Evolutionary conservation across 179 eudicot species (phyloP).

Genomic region (Corrigiola litoralis): DNA sequence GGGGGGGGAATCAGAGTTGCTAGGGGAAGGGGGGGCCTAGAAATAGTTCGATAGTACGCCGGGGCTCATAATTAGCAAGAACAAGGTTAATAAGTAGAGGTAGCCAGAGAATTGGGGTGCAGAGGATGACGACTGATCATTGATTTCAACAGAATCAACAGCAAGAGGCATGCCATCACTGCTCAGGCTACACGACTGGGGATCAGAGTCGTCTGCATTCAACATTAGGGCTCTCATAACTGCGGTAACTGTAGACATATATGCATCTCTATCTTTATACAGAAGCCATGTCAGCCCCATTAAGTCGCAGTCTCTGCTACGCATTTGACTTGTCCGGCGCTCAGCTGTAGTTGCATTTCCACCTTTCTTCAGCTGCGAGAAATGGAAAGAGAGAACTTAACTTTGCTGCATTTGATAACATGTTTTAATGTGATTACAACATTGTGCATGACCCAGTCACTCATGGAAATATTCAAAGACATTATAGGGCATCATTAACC

Average conservation of each 20-base stretch:
- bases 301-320: conserved; percentile 60
- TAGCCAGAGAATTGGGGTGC: conserved; percentile 5
- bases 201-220: conserved; percentile 41
- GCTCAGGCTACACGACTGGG: conserved; percentile 55
- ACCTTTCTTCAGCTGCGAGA: conserved; percentile 60
- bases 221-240: conserved; percentile 71
- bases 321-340: conserved; percentile 60
- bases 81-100: conserved; percentile 18
- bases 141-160: conserved; percentile 67
- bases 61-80: conserved; percentile 25
- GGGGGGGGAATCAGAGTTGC: not conserved
- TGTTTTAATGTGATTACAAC: not conserved
- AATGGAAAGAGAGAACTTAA: no score
- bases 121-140: conserved; percentile 39
- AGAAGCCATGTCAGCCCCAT: conserved; percentile 98
- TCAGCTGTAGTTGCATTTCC: conserved; percentile 34
- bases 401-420: no score
- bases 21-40: not conserved
- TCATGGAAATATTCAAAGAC: conserved; percentile 3
- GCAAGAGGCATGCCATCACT: conserved; percentile 86
- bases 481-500: not conserved
- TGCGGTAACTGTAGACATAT: conserved; percentile 63
- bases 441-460: not conserved
- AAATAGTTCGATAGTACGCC: conserved; percentile 2
- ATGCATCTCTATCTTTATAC: conserved; percentile 58